Conservation (phyloP, 179 eudicot species). For the Spergularia azorica region DNA sequence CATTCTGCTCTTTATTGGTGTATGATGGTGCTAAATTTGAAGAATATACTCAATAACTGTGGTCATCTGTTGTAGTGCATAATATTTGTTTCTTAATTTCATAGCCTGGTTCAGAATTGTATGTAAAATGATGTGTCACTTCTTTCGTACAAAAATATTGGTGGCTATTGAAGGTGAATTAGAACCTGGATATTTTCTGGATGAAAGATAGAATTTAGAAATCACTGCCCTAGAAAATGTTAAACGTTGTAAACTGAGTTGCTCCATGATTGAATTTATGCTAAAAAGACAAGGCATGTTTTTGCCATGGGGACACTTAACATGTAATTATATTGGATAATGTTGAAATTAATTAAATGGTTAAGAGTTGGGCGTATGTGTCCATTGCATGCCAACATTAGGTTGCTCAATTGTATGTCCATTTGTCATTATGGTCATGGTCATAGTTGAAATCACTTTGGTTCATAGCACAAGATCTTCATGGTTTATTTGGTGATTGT, state of each 20-base stretch:
- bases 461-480: not conserved
- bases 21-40: not conserved
- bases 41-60: not conserved
- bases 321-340: not conserved
- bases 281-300: not conserved
- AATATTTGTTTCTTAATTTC: too few relatives aligned
- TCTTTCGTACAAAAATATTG: not conserved
- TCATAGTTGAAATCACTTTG: not conserved
- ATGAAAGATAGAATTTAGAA: not conserved
- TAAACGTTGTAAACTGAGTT: not conserved
- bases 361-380: not conserved
- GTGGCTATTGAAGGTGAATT: not conserved
- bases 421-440: not conserved
- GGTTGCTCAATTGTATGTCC: not conserved
- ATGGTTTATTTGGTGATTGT: conserved; percentile 17
- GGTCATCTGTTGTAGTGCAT: not conserved
- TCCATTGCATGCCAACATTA: not conserved
- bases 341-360: not conserved
- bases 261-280: not conserved
- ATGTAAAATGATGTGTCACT: not conserved
- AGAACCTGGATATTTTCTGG: not conserved
- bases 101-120: not conserved
- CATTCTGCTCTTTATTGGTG: not conserved
- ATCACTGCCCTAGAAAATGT: not conserved
- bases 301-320: not conserved